A percentile compares a stretch with the other conserved stretches of the same genome.
phyloP scores from a whole-genome alignment of 78 protist genomes.

The Polysphondylium violaceum region DNA sequence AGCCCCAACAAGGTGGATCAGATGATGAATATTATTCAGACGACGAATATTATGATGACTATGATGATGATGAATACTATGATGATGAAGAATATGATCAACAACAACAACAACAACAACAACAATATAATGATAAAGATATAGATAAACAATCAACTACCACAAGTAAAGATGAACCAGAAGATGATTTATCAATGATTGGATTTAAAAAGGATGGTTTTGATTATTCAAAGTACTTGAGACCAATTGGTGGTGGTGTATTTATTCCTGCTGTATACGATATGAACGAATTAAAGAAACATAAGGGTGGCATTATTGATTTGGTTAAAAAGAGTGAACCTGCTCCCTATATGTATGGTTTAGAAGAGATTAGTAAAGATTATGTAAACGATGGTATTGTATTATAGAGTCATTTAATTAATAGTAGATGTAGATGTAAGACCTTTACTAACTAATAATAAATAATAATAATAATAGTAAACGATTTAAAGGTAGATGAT shows the following conservation, averaged over 20 bases:
- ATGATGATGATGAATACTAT: slow-evolving; percentile 17
- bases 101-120: slow-evolving; percentile 24
- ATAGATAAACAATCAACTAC: slow-evolving; percentile 4
- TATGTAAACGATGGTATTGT: slow-evolving; percentile 50
- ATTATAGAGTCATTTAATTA: background rate
- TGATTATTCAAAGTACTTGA: slow-evolving; percentile 59
- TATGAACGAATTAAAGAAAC: slow-evolving; percentile 50
- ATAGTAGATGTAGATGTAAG: background rate
- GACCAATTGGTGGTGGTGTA: slow-evolving; percentile 75
- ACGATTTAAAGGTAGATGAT: slow-evolving; percentile 46
- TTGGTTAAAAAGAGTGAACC: slow-evolving; percentile 30
- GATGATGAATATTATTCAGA: background rate
- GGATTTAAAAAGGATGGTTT: slow-evolving; percentile 74
- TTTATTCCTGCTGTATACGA: slow-evolving; percentile 70
- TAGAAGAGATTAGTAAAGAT: slow-evolving; percentile 65
- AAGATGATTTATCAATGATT: slow-evolving; percentile 42
- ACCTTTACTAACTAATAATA: background rate
- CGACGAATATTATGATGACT: slow-evolving; percentile 14
- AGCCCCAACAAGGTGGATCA: background rate
- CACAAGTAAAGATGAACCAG: background rate
- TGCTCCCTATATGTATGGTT: slow-evolving; percentile 54
- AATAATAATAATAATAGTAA: background rate
- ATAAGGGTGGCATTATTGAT: slow-evolving; percentile 45
- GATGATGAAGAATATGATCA: slow-evolving; percentile 36
- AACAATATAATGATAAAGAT: slow-evolving; percentile 13